Percentiles rank a stretch among this genome's conserved stretches.
phyloP scores from a whole-genome alignment of 768 basidiomycete genomes.

The Termitomyces sp. region DNA sequence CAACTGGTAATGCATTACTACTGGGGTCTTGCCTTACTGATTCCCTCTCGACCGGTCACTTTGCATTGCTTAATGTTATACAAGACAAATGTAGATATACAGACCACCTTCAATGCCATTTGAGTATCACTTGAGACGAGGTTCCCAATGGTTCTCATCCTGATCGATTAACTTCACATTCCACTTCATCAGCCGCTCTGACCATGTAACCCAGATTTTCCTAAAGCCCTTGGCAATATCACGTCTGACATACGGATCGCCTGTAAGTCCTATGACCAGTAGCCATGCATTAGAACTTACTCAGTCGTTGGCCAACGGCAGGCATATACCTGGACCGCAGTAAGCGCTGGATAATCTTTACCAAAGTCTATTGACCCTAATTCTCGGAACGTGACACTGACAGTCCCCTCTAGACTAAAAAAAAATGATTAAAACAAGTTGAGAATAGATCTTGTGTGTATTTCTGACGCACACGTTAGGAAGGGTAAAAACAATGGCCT shows the following conservation, averaged over 20 bases:
- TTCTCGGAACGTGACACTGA: background rate
- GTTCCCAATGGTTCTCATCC: constrained; percentile 2
- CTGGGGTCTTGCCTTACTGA: too few species aligned
- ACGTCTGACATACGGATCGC: background rate
- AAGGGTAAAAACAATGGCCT: background rate
- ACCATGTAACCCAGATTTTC: constrained; percentile 5
- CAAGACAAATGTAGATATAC: too few species aligned
- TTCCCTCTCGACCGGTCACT: too few species aligned
- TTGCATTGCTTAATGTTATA: too few species aligned
- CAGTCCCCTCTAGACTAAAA: background rate
- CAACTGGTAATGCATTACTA: too few species aligned
- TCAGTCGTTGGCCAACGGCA: constrained; percentile 4
- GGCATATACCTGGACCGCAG: background rate
- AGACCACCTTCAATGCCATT: too few species aligned
- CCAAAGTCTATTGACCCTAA: background rate
- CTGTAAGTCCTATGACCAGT: background rate
- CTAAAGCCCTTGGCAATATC: background rate
- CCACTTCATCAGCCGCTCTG: constrained; percentile 5
- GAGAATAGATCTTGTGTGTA: background rate
- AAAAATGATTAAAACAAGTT: background rate
- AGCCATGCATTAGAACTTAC: background rate
- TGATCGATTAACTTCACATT: background rate
- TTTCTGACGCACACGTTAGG: background rate
- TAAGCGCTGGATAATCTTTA: background rate
- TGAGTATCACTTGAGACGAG: constrained; percentile 6